A percentile compares a stretch with the other conserved stretches of the same genome.
phyloP scores from a whole-genome alignment of 768 basidiomycete species.

The Sutorius australiensis region DNA sequence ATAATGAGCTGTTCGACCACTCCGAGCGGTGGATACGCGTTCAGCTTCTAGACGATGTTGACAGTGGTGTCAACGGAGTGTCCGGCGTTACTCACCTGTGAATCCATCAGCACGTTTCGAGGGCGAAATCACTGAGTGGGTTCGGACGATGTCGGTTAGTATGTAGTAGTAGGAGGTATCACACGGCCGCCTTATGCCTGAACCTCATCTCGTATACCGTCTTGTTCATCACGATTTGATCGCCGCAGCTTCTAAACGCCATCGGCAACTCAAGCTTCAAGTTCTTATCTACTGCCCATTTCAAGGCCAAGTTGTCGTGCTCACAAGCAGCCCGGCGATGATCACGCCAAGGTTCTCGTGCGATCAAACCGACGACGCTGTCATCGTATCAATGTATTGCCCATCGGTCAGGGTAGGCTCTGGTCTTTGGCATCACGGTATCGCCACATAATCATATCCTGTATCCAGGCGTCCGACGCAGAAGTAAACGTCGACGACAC shows the following conservation, averaged over 20 bases:
- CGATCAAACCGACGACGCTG: conserved; percentile 52
- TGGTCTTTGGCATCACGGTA: background rate
- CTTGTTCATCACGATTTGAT: background rate
- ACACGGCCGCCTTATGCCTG: background rate
- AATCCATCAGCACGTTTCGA: conserved; percentile 39
- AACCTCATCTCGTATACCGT: background rate
- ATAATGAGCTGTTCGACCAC: conserved; percentile 73
- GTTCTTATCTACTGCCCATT: background rate
- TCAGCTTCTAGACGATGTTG: conserved; percentile 64
- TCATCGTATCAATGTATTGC: conserved; percentile 62
- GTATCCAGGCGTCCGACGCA: conserved; percentile 68
- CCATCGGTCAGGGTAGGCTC: conserved; percentile 64
- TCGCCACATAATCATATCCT: conserved; percentile 12
- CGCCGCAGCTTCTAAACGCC: background rate
- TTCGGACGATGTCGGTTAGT: background rate
- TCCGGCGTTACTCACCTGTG: conserved; percentile 38
- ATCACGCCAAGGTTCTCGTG: conserved; percentile 77
- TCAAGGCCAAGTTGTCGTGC: background rate
- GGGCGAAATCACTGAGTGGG: background rate
- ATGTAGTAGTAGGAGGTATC: background rate
- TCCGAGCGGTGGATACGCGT: conserved; percentile 68
- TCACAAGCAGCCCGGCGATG: conserved; percentile 39
- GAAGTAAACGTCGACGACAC: conserved; percentile 75
- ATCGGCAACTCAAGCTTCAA: background rate
- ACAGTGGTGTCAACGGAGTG: conserved; percentile 32